These are phyloP conservation scores for Suillus paluster DNA, from an alignment of 768 basidiomycete genomes.

Conservation along the genomic window DNA sequence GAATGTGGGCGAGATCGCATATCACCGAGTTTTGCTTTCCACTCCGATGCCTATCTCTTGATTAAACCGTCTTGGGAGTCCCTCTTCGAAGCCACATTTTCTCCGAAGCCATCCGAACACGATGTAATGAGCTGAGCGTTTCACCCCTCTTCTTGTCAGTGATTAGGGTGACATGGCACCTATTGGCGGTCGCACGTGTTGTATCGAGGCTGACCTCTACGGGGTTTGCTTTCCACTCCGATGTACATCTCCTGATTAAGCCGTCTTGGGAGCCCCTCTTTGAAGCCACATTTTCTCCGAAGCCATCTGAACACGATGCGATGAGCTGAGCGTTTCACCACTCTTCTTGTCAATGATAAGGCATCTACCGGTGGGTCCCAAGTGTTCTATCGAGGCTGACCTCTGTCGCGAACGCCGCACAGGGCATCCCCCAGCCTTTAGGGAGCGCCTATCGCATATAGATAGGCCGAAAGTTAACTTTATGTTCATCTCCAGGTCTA, in stretches of 20 bases:
- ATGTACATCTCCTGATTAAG: neutral
- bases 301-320: neutral
- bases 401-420: neutral
- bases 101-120: neutral
- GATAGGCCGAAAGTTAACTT: neutral
- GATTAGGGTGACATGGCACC: no score
- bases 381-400: neutral
- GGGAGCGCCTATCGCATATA: constrained; percentile 1
- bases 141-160: neutral
- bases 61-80: neutral
- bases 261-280: neutral
- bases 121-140: neutral
- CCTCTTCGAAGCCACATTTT: neutral
- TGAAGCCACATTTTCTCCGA: neutral
- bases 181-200: no score
- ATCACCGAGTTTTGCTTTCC: neutral
- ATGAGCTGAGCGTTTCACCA: neutral
- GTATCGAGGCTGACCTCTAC: no score
- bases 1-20: neutral
- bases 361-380: neutral
- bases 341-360: neutral
- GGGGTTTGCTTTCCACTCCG: neutral
- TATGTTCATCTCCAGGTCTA: neutral
- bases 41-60: neutral
- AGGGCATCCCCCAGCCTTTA: neutral